Evolutionary conservation across 208 protist genomes (phyloP), one percentile per base, ranked within the genome.

Genomic region (Crithidia sp.): DNA sequence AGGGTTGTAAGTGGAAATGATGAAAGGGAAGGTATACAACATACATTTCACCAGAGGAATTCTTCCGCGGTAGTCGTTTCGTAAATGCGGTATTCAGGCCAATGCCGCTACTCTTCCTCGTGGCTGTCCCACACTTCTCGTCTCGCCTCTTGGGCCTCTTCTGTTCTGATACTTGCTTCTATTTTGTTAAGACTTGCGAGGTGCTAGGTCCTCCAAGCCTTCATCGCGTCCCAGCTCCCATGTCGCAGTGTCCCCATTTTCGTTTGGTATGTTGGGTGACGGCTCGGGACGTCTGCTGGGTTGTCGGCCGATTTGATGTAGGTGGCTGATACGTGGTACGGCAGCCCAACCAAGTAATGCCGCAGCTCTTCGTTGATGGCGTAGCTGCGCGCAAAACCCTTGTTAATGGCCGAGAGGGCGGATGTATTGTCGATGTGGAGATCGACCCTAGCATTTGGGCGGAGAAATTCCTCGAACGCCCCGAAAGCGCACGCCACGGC

Each of bases 401-500:
- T 72, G 16, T 16, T 10, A 13, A 72, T 10, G 14, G 60, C 65
- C 28, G 74, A 53, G 4, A 79, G 19, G 5, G 74, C 74, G 4
- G 66, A 79, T 8, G 74, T 79, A 59, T 79, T 72, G 65, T 73
- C 74, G 47, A 72, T 65, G 57, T 79, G 56, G 7, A 79, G 50
- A 43, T 67, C 13, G 12, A 74, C 52, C 45, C 37, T 47, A 10
- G 57, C 41, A 37, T 56, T n/a, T n/a, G 28, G n/a, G 16, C 5
- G 3, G 54, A 79, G 16, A 13, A 50, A 47, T 16, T 37, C 13
- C 52, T 41, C 5, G 16, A 79, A 65, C 10, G 49, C 49, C 4
- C 8, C 54, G 44, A 79, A 65, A 10, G 66, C 74, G 28, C 28
- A 79, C 3, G 17, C 45, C 16, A 79, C 60, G 2, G 74, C 74